Percentiles rank a stretch among this genome's conserved stretches.
Conservation (phyloP, 768 basidiomycete genomes). For the Suillus variegatus region DNA sequence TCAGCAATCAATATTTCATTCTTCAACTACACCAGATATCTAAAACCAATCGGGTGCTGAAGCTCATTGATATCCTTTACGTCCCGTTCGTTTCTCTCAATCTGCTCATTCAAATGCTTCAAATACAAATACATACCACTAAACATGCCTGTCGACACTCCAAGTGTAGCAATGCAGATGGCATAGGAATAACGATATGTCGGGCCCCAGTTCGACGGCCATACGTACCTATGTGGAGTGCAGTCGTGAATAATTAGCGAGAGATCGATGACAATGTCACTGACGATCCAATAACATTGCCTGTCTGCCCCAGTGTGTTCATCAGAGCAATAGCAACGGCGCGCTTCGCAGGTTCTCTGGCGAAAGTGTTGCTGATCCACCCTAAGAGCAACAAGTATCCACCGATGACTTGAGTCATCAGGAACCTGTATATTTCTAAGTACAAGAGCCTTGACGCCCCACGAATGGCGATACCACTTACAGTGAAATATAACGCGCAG, state of each 20-base stretch:
- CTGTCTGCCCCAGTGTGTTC: not conserved
- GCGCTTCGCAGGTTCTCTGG: not conserved
- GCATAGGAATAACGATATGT: conserved; percentile 1
- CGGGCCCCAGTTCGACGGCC: not conserved
- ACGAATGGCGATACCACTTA: not conserved
- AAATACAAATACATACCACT: not conserved
- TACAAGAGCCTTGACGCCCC: not conserved
- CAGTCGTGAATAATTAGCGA: not conserved
- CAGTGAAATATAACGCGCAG: not conserved
- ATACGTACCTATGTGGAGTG: not conserved
- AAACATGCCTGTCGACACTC: not conserved
- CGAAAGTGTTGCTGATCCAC: not conserved
- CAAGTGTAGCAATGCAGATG: not conserved
- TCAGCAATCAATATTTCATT: too few relatives aligned
- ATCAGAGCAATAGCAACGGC: not conserved
- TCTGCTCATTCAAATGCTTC: not conserved
- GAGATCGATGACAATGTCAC: not conserved
- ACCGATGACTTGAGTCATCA: not conserved
- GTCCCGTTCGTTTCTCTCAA: not conserved
- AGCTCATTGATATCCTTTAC: not conserved
- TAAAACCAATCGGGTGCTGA: not conserved
- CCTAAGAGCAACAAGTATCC: not conserved
- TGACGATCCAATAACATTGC: not conserved
- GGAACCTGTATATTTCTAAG: not conserved
- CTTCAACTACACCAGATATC: not conserved